Evolutionary conservation across 192 early-diverging fungal species (phyloP), one percentile per base, ranked within the genome.

Genomic region (Rhizoclosmatium globosum): DNA sequence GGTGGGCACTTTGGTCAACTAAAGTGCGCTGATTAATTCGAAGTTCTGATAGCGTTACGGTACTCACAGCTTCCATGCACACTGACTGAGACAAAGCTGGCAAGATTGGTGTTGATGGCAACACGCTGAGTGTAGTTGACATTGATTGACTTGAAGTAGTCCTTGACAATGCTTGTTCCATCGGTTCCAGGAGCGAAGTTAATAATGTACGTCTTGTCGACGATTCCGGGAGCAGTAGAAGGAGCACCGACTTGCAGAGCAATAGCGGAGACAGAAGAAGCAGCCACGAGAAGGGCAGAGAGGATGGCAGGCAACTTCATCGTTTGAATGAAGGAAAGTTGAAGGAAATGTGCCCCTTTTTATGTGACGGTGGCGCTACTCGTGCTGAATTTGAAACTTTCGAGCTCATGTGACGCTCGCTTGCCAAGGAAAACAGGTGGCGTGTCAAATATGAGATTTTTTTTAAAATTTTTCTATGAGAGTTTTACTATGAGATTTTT

Each of bases 121-220:
- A 21, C 11, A 47, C 66, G 66, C 6, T 42, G 19, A 17, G 42
- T 17, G 66, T 68, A 68, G 21, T 23, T 41, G 44, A 68, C 66
- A 7, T 43, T 45, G 9, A 68, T 11, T 21, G 19, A 11, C 15
- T 17, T n/a, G 21, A 68, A 68, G 47, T 68, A 43, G 17, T 19
- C 46, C 4, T 68, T 6, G 47, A 68, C 66, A 23, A 23, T 11
- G 39, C 15, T 23, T 13, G 39, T 31, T n/a, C 15, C 9, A 23
- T 64, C 62, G 62, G 39, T 23, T n/a, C 9, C 62, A 31, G 39
- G 13, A 56, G 62, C 15, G 39, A n/a, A 64, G 62, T 64, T 64
- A 31, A 64, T 23, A 23, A 23, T 11, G 23, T 64, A 64, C 17
- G 23, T 56, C 9, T n/a, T 15, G 11, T 56, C 53, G 19, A 56